Percentiles rank a stretch among this genome's conserved stretches.
These are phyloP conservation scores for Xylaria polymorpha DNA, from an alignment of 2,329 filamentous ascomycete species.

Conservation along the genomic window DNA sequence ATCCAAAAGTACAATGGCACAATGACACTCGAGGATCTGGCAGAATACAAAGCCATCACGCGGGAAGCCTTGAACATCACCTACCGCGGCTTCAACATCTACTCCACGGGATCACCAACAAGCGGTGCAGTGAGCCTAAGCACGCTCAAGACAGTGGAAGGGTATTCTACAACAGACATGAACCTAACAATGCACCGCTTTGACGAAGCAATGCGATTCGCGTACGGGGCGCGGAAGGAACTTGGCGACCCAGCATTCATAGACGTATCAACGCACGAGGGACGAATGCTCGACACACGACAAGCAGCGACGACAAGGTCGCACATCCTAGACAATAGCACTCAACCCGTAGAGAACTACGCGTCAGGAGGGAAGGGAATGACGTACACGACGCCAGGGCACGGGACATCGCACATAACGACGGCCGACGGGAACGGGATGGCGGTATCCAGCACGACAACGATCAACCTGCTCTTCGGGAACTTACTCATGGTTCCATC, in stretches of 20 bases:
- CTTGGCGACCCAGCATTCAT: constrained; percentile 87
- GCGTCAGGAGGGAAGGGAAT: constrained; percentile 55
- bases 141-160: constrained; percentile 84
- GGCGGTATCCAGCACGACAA: constrained; percentile 85
- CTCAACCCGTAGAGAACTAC: constrained; percentile 79
- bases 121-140: constrained; percentile 81
- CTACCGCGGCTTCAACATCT: constrained; percentile 78
- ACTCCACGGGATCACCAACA: constrained; percentile 77
- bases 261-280: constrained; percentile 70
- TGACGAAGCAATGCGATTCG: constrained; percentile 90
- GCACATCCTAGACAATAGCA: constrained; percentile 77
- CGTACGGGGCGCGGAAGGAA: constrained; percentile 80
- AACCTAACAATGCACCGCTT: constrained; percentile 84
- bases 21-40: constrained; percentile 63
- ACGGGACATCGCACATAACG: constrained; percentile 80
- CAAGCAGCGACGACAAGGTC: constrained; percentile 69
- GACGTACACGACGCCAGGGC: constrained; percentile 72
- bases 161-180: constrained; percentile 67
- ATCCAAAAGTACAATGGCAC: constrained; percentile 79
- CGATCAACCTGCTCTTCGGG: constrained; percentile 88
- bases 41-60: constrained; percentile 74
- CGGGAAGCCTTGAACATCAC: constrained; percentile 71
- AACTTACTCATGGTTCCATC: constrained; percentile 80
- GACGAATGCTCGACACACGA: constrained; percentile 71
- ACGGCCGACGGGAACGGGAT: constrained; percentile 78